Evolutionary conservation across 2,329 filamentous ascomycete species (phyloP), one percentile per base, ranked within the genome.

Genomic region (Aspergillus fructus): DNA sequence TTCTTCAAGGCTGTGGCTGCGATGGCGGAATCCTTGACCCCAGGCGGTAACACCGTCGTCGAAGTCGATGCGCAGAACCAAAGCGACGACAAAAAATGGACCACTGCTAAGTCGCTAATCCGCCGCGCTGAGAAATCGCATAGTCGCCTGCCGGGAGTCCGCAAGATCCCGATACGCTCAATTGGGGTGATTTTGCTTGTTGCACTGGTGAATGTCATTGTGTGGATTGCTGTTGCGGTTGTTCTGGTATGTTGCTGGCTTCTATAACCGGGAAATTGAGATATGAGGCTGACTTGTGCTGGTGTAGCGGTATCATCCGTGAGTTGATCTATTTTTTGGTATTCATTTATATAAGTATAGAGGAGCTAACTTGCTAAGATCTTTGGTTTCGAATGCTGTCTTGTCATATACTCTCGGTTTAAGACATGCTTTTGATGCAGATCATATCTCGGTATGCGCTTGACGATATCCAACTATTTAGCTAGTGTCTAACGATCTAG

Each of bases 371-470:
- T 30, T 34, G 33, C 39, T 2, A 23, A 84, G 81, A 0, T 77
- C 81, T 0, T 83, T 97, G 61, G 85, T 93, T 49, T 89, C 89
- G 2, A 88, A 92, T 3, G 91, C 92, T 1, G 86, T 93, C 2
- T 83, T 97, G 1, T 88, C 93, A 24, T 97, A 96, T 74, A 91
- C 91, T 0, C 83, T 97, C 11, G 93, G 93, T 3, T 83, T 97
- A 12, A 89, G 93, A 42, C 93, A 97, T 79, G 93, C 93, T n/a
- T 85, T 97, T 45, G 94, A 97, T 69, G 94, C 93, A n/a, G 93
- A 97, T 75, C 94, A 97, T 70, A 90, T 90, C 62, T 86, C 85
- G 41, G 80, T 83, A 73, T 41, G 67, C 56, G 11, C n/a, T 3
- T 15, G 46, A 21, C 24, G 2, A 17, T 5, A 3, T 30, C 27